These are phyloP conservation scores for Moricandia moricandioides DNA, from an alignment of 345 rosid genomes.

Conservation along the genomic window DNA sequence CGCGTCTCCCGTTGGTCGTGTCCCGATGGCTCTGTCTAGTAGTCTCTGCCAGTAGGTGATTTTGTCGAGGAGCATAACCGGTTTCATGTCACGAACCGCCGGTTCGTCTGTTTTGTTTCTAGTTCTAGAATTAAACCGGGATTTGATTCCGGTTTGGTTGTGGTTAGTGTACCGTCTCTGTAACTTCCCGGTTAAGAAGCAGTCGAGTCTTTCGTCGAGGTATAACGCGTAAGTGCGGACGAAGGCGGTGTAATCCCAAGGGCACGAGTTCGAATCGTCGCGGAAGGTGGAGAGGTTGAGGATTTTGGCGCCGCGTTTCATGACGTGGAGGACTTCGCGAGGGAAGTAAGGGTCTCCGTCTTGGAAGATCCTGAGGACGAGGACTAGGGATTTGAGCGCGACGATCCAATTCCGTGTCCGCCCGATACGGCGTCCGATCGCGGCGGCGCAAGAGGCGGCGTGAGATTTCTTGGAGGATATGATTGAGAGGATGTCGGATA, in stretches of 20 bases:
- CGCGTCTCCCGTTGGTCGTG: slow-evolving; percentile 64
- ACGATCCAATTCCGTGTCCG: slow-evolving; percentile 81
- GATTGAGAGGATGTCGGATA: slow-evolving; percentile 48
- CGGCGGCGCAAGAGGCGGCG: slow-evolving; percentile 61
- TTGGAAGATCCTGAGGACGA: slow-evolving; percentile 69
- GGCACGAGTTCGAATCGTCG: slow-evolving; percentile 66
- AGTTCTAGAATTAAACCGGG: slow-evolving; percentile 15
- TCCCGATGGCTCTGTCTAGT: slow-evolving; percentile 66
- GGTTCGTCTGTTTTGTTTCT: slow-evolving; percentile 21
- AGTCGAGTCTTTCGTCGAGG: slow-evolving; percentile 74
- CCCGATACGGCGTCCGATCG: slow-evolving; percentile 59
- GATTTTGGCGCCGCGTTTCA: slow-evolving; percentile 73
- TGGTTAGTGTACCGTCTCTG: slow-evolving; percentile 43
- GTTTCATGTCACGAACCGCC: slow-evolving; percentile 60
- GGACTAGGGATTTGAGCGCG: slow-evolving; percentile 74
- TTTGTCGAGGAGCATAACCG: slow-evolving; percentile 53
- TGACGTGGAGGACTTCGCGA: slow-evolving; percentile 61
- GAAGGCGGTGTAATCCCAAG: slow-evolving; percentile 73
- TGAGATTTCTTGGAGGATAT: slow-evolving; percentile 52
- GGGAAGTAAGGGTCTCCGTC: slow-evolving; percentile 82
- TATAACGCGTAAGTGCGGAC: slow-evolving; percentile 63
- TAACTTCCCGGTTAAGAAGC: slow-evolving; percentile 65
- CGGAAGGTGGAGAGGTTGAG: slow-evolving; percentile 68
- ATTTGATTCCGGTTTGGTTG: slow-evolving; percentile 25
- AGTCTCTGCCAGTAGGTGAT: slow-evolving; percentile 66